These are phyloP conservation scores for Neurospora sp. DNA, from an alignment of 495 filamentous ascomycete genomes.

Conservation along the genomic window DNA sequence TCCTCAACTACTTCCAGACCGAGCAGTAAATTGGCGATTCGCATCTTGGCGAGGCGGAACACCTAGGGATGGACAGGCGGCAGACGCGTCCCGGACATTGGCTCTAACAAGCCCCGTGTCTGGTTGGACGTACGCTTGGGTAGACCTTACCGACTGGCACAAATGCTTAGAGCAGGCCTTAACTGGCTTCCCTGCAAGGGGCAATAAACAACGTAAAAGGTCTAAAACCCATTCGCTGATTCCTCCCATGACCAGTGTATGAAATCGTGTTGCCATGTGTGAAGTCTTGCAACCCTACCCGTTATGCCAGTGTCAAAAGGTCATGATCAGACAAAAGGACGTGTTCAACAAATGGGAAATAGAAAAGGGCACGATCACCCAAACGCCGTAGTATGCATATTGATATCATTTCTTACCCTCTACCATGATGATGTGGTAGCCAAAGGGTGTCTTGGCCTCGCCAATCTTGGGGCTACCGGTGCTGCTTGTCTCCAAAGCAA, in stretches of 20 bases:
- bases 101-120: not conserved
- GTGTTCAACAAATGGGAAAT: not conserved
- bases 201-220: conserved; percentile 15
- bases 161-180: conserved; percentile 17
- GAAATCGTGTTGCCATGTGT: conserved; percentile 5
- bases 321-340: not conserved
- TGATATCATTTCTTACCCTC: conserved; percentile 11
- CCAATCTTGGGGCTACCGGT: conserved; percentile 65
- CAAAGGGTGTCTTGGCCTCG: conserved; percentile 73
- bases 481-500: conserved; percentile 64
- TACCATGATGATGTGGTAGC: conserved; percentile 97
- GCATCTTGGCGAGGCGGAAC: not conserved
- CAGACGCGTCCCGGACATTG: not conserved
- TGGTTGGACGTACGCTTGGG: conserved; percentile 26
- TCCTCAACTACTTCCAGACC: conserved; percentile 99
- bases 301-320: not conserved
- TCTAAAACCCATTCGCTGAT: not conserved
- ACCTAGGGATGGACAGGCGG: not conserved
- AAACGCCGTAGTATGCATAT: not conserved
- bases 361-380: not conserved
- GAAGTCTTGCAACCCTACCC: not conserved
- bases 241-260: not conserved
- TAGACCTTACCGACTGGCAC: conserved; percentile 23
- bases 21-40: conserved; percentile 37
- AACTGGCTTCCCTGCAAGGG: conserved; percentile 11